Percentiles rank a stretch among this genome's conserved stretches.
phyloP scores from a whole-genome alignment of 257 asterid genomes.

The Penstemon davidsonii region DNA sequence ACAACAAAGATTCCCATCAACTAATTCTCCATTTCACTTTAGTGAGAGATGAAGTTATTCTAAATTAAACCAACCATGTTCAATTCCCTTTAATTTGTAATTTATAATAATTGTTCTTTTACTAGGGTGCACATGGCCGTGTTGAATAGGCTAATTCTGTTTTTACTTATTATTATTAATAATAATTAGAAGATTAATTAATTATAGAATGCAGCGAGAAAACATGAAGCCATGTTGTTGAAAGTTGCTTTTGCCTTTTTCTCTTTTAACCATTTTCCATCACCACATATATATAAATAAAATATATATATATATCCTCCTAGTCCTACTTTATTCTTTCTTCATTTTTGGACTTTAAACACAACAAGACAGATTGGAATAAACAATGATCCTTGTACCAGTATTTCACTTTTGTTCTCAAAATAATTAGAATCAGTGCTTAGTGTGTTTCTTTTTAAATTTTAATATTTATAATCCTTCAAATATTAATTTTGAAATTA shows the following conservation, averaged over 20 bases:
- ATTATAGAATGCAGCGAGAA: conserved; percentile 17
- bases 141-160: conserved; percentile 25
- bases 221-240: conserved; percentile 49
- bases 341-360: conserved; percentile 34
- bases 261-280: conserved; percentile 27
- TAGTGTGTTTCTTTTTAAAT: no score
- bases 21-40: conserved; percentile 26
- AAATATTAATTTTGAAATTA: conserved; percentile 1
- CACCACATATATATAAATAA: conserved; percentile 16
- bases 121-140: conserved; percentile 46
- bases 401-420: conserved; percentile 32
- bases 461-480: not conserved
- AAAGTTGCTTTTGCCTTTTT: conserved; percentile 47
- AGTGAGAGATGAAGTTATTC: conserved; percentile 34
- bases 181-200: not conserved
- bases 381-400: conserved; percentile 34
- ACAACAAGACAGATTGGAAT: conserved; percentile 33
- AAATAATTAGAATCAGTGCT: not conserved
- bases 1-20: conserved; percentile 35
- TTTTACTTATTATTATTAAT: not conserved
- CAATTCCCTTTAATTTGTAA: not conserved
- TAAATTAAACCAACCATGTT: not conserved
- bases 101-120: not conserved
- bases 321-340: conserved; percentile 42
- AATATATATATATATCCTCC: not conserved